phyloP scores from a whole-genome alignment of 2,329 filamentous ascomycete species.

The Cadophora malorum region DNA sequence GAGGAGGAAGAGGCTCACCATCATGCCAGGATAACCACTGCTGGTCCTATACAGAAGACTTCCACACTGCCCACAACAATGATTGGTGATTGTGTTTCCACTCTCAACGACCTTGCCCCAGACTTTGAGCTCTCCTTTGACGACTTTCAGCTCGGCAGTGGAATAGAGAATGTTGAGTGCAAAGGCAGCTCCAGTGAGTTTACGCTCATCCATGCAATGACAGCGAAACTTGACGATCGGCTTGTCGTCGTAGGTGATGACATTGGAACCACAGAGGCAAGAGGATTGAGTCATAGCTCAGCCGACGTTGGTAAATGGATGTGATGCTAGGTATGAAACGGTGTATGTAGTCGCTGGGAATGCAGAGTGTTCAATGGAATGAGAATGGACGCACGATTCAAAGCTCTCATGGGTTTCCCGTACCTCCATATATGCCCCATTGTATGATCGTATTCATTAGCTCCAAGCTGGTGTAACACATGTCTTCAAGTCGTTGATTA shows the following conservation, averaged over 20 bases:
- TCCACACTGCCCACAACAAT: constrained; percentile 29
- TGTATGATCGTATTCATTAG: neutral
- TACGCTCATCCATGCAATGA: constrained; percentile 38
- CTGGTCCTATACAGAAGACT: constrained; percentile 18
- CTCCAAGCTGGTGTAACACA: neutral
- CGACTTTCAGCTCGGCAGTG: constrained; percentile 22
- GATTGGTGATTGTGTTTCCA: constrained; percentile 34
- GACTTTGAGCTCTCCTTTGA: constrained; percentile 31
- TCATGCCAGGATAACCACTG: neutral
- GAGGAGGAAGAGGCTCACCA: neutral
- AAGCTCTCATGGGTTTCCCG: neutral
- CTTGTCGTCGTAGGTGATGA: constrained; percentile 28
- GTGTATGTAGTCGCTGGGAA: no score
- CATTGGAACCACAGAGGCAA: constrained; percentile 35
- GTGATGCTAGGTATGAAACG: neutral
- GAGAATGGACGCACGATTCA: neutral
- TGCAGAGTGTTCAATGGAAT: no score
- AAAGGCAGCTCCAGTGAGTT: constrained; percentile 38
- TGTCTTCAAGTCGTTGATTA: neutral
- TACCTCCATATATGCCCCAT: neutral
- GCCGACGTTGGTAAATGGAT: neutral
- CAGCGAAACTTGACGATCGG: constrained; percentile 35
- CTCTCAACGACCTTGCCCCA: constrained; percentile 31
- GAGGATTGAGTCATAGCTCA: constrained; percentile 32
- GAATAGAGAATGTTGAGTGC: constrained; percentile 34